Conservation (phyloP, 1,139 yeast genomes). For the Suhomyces taliae region DNA sequence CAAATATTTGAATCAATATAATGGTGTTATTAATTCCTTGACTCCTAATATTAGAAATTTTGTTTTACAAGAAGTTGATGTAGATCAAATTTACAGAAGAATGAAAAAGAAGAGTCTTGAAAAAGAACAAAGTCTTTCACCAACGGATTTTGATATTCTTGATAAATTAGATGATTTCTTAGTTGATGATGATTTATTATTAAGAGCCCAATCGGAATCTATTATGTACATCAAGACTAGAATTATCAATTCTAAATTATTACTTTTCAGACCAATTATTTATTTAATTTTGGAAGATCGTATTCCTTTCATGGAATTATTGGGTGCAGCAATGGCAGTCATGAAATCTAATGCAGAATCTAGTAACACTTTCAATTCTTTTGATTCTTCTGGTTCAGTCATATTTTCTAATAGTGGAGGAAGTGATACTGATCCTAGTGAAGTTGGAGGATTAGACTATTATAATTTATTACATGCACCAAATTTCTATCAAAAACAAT, state of each 20-base stretch:
- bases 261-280: slow-evolving; percentile 37
- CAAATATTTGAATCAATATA: slow-evolving; percentile 40
- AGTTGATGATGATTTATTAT: slow-evolving; percentile 35
- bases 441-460: slow-evolving; percentile 23
- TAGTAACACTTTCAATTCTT: slow-evolving; percentile 6
- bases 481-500: slow-evolving; percentile 22
- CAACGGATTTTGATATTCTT: slow-evolving; percentile 15
- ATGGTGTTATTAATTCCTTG: slow-evolving; percentile 41
- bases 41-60: slow-evolving; percentile 36
- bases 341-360: slow-evolving; percentile 9
- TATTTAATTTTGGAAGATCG: slow-evolving; percentile 37
- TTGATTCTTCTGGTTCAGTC: slow-evolving; percentile 9
- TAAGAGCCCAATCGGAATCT: slow-evolving; percentile 39
- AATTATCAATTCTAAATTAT: slow-evolving; percentile 33
- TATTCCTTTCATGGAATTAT: slow-evolving; percentile 20
- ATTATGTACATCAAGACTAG: slow-evolving; percentile 44
- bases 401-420: slow-evolving; percentile 5
- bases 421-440: slow-evolving; percentile 11
- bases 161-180: slow-evolving; percentile 34
- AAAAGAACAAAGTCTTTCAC: slow-evolving; percentile 2
- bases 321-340: slow-evolving; percentile 18
- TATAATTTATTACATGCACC: slow-evolving; percentile 33
- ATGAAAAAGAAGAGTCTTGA: slow-evolving; percentile 25
- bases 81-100: slow-evolving; percentile 33
- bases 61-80: slow-evolving; percentile 35